These are phyloP conservation scores for Chalciporus sphaerocephalus DNA, from an alignment of 768 basidiomycete genomes.

Conservation along the genomic window DNA sequence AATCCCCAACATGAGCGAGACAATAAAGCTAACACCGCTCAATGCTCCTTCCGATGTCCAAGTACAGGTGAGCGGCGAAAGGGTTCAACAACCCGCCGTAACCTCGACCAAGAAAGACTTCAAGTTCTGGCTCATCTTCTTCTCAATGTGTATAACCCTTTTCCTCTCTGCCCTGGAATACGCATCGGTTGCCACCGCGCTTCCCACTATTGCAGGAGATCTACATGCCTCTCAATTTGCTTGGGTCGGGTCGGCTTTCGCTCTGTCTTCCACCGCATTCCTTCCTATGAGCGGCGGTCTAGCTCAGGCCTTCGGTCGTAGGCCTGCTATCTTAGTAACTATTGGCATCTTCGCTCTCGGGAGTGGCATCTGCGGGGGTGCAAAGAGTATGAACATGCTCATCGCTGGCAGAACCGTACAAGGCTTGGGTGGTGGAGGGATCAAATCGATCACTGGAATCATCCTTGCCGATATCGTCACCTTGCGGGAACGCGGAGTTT, in stretches of 20 bases:
- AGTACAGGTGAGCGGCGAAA: neutral
- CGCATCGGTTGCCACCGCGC: conserved; percentile 27
- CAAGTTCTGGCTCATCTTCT: conserved; percentile 29
- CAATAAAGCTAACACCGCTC: no score
- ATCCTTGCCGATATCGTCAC: conserved; percentile 42
- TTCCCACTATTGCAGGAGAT: conserved; percentile 32
- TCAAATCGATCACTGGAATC: conserved; percentile 35
- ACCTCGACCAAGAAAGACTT: conserved; percentile 7
- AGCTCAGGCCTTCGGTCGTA: conserved; percentile 30
- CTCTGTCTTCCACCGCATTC: conserved; percentile 34
- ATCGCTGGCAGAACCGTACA: conserved; percentile 29
- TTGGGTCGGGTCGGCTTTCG: conserved; percentile 39
- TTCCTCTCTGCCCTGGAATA: conserved; percentile 29
- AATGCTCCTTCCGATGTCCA: no score
- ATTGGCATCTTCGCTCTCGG: conserved; percentile 32
- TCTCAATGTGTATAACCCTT: conserved; percentile 21
- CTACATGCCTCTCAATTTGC: conserved; percentile 27
- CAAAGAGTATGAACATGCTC: conserved; percentile 18
- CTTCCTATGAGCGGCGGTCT: conserved; percentile 38
- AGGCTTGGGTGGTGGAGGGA: conserved; percentile 36
- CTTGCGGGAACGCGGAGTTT: conserved; percentile 39
- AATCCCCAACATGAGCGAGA: no score
- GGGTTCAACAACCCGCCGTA: neutral
- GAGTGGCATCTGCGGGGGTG: conserved; percentile 34
- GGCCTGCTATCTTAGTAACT: conserved; percentile 21